phyloP scores from a whole-genome alignment of 257 asterid genomes.

The Solanum paucissectum region DNA sequence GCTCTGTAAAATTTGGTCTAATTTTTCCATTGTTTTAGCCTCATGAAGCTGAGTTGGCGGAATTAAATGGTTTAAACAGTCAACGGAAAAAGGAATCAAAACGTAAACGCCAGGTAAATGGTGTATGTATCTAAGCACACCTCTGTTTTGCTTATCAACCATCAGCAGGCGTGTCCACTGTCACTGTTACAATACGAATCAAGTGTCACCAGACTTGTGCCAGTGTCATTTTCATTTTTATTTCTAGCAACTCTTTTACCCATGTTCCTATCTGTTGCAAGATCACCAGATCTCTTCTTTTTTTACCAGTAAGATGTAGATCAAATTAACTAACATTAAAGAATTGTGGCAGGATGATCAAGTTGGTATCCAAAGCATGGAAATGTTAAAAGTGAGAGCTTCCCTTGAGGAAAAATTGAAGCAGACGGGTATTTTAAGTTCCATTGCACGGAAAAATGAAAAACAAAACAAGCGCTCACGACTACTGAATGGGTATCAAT shows the following conservation, averaged over 20 bases:
- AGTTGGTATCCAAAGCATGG: slow-evolving; percentile 62
- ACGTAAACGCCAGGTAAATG: slow-evolving; percentile 46
- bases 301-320: not conserved
- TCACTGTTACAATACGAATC: not conserved
- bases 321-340: not conserved
- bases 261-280: not conserved
- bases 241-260: not conserved
- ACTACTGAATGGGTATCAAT: slow-evolving; percentile 60
- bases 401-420: slow-evolving; percentile 78
- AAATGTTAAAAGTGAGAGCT: slow-evolving; percentile 84
- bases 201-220: not conserved
- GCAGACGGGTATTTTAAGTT: slow-evolving; percentile 60
- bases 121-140: not conserved
- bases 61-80: slow-evolving; percentile 19
- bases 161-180: not conserved
- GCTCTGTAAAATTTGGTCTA: not conserved
- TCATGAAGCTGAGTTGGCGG: slow-evolving; percentile 18
- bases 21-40: slow-evolving; percentile 21
- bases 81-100: slow-evolving; percentile 22
- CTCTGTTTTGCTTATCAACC: not conserved
- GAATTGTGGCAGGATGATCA: slow-evolving; percentile 41
- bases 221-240: not conserved
- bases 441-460: slow-evolving; percentile 40
- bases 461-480: slow-evolving; percentile 24
- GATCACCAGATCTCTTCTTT: not conserved